Evolutionary conservation across 306 rosid species (phyloP).

Genomic region (Citrullus colocynthis): DNA sequence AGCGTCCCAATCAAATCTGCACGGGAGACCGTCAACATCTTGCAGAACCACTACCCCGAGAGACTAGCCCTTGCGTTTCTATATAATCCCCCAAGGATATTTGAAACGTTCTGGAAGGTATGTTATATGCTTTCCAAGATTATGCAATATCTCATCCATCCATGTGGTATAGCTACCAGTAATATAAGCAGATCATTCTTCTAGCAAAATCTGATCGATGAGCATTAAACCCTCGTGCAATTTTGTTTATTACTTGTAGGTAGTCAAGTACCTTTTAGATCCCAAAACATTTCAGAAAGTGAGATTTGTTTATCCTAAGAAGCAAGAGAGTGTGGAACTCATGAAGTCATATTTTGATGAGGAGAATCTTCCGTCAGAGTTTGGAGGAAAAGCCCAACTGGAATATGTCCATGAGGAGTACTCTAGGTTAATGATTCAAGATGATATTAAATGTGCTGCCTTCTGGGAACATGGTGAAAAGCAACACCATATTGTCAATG

Average conservation of each 20-base stretch:
- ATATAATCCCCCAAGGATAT: conserved; percentile 35
- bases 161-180: not conserved
- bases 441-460: conserved; percentile 53
- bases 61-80: conserved; percentile 34
- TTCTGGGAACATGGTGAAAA: conserved; percentile 43
- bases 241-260: conserved; percentile 25
- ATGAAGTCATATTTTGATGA: conserved; percentile 70
- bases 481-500: conserved; percentile 21
- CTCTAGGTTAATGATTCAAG: conserved; percentile 55
- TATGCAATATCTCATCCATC: not conserved
- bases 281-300: conserved; percentile 77
- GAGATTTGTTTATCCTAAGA: conserved; percentile 69
- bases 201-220: not conserved
- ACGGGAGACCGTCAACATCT: conserved; percentile 29
- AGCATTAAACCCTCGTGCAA: not conserved
- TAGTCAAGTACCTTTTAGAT: conserved; percentile 79
- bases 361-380: conserved; percentile 70
- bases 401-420: conserved; percentile 64
- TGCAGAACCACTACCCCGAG: conserved; percentile 41
- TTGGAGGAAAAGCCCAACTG: conserved; percentile 66
- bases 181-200: not conserved
- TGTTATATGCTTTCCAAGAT: not conserved
- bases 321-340: conserved; percentile 69
- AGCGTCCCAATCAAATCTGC: conserved; percentile 32
- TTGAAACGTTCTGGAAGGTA: conserved; percentile 43